phyloP scores from a whole-genome alignment of 2,329 filamentous ascomycete genomes.

The Talaromyces sp. region DNA sequence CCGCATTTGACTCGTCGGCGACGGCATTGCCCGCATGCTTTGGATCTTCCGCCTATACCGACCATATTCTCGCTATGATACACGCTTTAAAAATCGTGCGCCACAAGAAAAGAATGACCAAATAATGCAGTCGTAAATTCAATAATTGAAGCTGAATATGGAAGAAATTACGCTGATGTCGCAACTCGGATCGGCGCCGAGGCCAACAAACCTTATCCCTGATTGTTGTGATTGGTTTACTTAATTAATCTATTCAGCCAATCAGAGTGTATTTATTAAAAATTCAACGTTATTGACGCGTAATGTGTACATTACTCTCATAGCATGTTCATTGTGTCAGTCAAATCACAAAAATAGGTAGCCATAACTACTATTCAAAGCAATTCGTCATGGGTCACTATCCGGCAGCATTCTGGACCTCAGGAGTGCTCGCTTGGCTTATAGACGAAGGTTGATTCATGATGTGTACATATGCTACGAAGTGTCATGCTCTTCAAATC shows the following conservation, averaged over 20 bases:
- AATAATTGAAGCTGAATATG: neutral
- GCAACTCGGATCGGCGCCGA: neutral
- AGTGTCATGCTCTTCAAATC: neutral
- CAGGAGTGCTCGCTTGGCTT: too few species aligned
- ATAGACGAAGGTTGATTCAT: too few species aligned
- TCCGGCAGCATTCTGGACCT: too few species aligned
- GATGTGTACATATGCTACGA: too few species aligned
- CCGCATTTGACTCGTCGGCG: conserved; percentile 16
- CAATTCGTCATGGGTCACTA: too few species aligned
- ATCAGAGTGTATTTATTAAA: neutral
- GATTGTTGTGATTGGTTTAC: neutral
- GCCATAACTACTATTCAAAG: too few species aligned
- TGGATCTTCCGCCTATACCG: conserved; percentile 14
- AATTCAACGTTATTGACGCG: too few species aligned
- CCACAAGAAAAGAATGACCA: neutral
- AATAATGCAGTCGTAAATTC: neutral
- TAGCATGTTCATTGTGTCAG: too few species aligned
- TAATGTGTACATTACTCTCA: too few species aligned
- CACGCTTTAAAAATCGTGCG: neutral
- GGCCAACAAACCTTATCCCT: neutral
- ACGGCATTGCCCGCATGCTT: conserved; percentile 11
- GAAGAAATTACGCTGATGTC: neutral
- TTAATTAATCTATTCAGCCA: neutral
- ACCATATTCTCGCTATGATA: neutral
- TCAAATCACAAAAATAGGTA: too few species aligned